A percentile compares a stretch with the other conserved stretches of the same genome.
phyloP scores from a whole-genome alignment of 2,329 filamentous ascomycete genomes.

The Fusarium sp. region DNA sequence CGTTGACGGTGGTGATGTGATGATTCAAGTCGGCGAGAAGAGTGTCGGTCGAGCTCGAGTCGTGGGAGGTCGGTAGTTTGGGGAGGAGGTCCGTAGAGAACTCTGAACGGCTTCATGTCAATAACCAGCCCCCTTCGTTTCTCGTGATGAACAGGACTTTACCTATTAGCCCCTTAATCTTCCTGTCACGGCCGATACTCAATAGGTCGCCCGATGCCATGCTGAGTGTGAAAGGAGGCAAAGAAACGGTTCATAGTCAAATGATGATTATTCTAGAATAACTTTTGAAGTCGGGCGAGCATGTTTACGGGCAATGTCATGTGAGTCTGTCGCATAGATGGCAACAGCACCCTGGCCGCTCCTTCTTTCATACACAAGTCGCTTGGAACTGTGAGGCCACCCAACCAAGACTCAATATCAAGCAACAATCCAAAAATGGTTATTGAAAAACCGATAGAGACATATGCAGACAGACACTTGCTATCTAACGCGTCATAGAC shows the following conservation, averaged over 20 bases:
- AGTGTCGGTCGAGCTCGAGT: slow-evolving; percentile 53
- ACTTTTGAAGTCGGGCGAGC: neutral
- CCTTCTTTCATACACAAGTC: slow-evolving; percentile 3
- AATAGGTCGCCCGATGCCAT: slow-evolving; percentile 38
- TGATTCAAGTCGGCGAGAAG: slow-evolving; percentile 45
- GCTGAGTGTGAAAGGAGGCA: neutral
- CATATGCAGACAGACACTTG: slow-evolving; percentile 18
- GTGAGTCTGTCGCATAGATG: slow-evolving; percentile 1
- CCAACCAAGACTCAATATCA: neutral
- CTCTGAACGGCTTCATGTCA: slow-evolving; percentile 31
- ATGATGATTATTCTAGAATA: neutral
- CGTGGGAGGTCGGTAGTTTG: slow-evolving; percentile 30
- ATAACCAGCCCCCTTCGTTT: neutral
- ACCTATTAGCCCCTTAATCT: slow-evolving; percentile 40
- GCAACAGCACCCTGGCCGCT: slow-evolving; percentile 6
- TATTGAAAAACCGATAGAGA: neutral
- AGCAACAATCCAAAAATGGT: neutral
- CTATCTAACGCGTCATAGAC: slow-evolving; percentile 29
- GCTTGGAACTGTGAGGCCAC: neutral
- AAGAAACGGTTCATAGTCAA: neutral
- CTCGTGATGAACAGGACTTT: neutral
- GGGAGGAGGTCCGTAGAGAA: slow-evolving; percentile 43
- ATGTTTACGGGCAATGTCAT: slow-evolving; percentile 4
- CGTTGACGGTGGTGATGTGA: slow-evolving; percentile 39
- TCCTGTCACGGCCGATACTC: slow-evolving; percentile 34